Percentiles rank a stretch among this genome's conserved stretches.
Evolutionary conservation across 208 protist genomes (phyloP).

Genomic region (Trypanosoma theileri): DNA sequence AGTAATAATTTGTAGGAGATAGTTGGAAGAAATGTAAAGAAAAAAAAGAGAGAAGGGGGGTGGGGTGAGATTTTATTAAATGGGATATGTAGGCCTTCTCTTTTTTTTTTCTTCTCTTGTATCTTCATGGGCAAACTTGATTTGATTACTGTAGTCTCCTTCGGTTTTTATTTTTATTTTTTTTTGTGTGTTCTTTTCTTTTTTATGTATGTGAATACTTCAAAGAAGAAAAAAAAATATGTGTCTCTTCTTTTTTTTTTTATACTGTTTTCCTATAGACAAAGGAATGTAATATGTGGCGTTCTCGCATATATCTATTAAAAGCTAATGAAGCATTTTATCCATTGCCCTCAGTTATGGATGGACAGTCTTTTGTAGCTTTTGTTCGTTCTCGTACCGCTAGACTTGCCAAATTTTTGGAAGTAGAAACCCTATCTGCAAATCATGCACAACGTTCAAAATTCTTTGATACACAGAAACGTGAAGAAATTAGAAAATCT

Average conservation of each 20-base stretch:
- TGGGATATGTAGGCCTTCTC: background rate
- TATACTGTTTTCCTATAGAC: background rate
- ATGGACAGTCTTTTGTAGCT: slow-evolving; percentile 57
- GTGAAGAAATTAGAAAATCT: slow-evolving; percentile 30
- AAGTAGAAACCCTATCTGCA: slow-evolving; percentile 24
- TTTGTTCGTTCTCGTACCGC: slow-evolving; percentile 48
- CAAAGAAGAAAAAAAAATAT: too few species aligned
- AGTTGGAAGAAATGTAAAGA: slow-evolving; percentile 6
- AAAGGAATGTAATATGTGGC: slow-evolving; percentile 10
- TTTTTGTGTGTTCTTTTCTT: slow-evolving; percentile 18
- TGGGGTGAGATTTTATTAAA: slow-evolving; percentile 2
- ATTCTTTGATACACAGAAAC: slow-evolving; percentile 40
- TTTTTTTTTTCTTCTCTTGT: slow-evolving; percentile 28
- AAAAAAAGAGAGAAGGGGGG: slow-evolving; percentile 1
- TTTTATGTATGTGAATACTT: slow-evolving; percentile 4
- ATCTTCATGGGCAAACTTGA: background rate
- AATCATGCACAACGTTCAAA: slow-evolving; percentile 36
- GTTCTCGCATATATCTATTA: slow-evolving; percentile 8
- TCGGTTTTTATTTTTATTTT: slow-evolving; percentile 25
- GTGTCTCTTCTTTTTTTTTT: slow-evolving; percentile 21
- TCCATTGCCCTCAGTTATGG: slow-evolving; percentile 74
- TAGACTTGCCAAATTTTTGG: slow-evolving; percentile 42
- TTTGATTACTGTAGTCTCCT: slow-evolving; percentile 6
- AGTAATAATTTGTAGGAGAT: slow-evolving; percentile 8
- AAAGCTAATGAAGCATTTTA: slow-evolving; percentile 42